Evolutionary conservation across 768 basidiomycete genomes (phyloP).

Genomic region (Lentinus tigrinus): DNA sequence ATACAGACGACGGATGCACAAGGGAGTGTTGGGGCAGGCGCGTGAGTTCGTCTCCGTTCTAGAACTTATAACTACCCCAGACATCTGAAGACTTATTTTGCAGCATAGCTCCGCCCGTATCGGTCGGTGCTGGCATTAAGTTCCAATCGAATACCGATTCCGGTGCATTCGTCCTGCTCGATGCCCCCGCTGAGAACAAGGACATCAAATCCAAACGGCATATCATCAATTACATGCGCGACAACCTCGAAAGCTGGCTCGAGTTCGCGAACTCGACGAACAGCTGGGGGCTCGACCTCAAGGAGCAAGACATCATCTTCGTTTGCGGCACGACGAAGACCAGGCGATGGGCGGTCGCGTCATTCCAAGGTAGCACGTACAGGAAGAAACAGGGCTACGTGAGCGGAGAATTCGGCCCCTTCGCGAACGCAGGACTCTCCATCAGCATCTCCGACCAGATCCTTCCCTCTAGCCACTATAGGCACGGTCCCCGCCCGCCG

Average conservation of each 20-base stretch:
- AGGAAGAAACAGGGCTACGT: background rate
- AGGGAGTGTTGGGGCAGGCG: background rate
- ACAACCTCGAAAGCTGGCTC: slow-evolving; percentile 5
- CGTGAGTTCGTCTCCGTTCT: no score
- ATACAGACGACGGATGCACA: slow-evolving; percentile 1
- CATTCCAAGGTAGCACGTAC: background rate
- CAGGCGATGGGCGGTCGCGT: slow-evolving; percentile 1
- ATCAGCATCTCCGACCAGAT: slow-evolving; percentile 1
- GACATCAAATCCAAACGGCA: background rate
- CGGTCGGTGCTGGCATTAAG: background rate
- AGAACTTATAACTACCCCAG: no score
- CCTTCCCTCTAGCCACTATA: background rate
- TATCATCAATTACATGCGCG: background rate
- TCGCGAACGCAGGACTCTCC: background rate
- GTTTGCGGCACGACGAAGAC: slow-evolving; percentile 6
- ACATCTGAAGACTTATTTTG: background rate
- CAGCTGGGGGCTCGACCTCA: background rate
- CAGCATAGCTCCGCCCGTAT: background rate
- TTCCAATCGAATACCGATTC: background rate
- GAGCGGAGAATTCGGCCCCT: background rate
- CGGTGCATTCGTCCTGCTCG: background rate
- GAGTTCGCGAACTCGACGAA: background rate
- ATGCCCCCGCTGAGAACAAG: background rate
- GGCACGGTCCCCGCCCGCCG: background rate
- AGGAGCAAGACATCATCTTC: background rate